These are phyloP conservation scores for Monosporozyma aerobia DNA, from an alignment of 805 yeast genomes.

Conservation along the genomic window DNA sequence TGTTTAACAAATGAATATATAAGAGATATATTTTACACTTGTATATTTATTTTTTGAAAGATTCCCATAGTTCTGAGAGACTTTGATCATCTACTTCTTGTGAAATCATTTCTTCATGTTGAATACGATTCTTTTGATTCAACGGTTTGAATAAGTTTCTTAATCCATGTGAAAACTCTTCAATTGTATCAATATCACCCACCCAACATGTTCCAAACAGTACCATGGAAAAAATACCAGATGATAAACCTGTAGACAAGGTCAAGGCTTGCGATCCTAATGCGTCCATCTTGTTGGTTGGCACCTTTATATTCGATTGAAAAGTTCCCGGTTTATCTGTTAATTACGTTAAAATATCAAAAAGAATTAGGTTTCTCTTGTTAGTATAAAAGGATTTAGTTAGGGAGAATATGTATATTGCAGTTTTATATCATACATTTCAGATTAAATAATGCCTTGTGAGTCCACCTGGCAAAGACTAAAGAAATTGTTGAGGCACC, in stretches of 20 bases:
- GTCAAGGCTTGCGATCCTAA: conserved; percentile 77
- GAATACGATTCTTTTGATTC: neutral
- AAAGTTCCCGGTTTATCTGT: conserved; percentile 58
- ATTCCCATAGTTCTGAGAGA: neutral
- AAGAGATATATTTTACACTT: neutral
- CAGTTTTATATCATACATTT: conserved; percentile 37
- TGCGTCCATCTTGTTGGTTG: neutral
- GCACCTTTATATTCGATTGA: conserved; percentile 60
- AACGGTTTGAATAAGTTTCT: conserved; percentile 1
- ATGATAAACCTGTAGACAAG: conserved; percentile 68
- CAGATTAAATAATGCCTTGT: conserved; percentile 62
- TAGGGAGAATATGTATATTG: too few species aligned
- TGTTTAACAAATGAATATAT: neutral
- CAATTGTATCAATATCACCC: conserved; percentile 56
- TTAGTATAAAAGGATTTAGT: neutral
- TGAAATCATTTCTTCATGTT: neutral
- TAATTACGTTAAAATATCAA: too few species aligned
- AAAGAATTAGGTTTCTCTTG: neutral
- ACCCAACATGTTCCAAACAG: conserved; percentile 74
- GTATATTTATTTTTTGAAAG: neutral
- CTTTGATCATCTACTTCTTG: neutral
- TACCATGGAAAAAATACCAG: conserved; percentile 62
- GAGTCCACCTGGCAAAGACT: conserved; percentile 63
- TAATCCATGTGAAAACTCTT: conserved; percentile 40
- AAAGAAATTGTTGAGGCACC: conserved; percentile 67